Evolutionary conservation across 805 yeast genomes (phyloP), one percentile per base, ranked within the genome.

Genomic region (Saccharomycopsis fodiens): DNA sequence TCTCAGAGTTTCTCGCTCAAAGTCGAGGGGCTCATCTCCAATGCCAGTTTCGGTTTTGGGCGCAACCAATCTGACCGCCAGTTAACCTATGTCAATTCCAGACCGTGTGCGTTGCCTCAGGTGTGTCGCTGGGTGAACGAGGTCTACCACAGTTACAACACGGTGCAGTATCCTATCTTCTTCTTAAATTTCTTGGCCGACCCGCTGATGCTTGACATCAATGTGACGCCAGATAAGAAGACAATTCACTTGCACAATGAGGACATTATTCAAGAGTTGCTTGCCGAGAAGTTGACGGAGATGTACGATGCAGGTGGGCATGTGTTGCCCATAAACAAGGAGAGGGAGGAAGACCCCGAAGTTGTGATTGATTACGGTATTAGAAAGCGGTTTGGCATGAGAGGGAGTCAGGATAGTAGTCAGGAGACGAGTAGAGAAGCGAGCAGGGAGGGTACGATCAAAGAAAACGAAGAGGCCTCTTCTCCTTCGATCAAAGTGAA

Each of bases 151-250:
- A 68, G 70, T 31, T 86, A 73, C 60, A 89, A 88, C 53, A 72
- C 76, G 54, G 67, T 79, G 3, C 96, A 88, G 56, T 72, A 59
- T 43, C 97, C 97, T 0, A 74, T 78, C 8, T 68, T 84, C 41
- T 68, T 87, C 2, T 54, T 86, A 2, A 70, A 93, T 59, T 53
- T 93, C 17, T 55, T 57, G 12, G 58, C 86, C 4, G 70, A 73
- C 35, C 68, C 83, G 0, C 55, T 57, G 21, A 65, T 68, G 32
- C 50, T 82, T n/a, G 98, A 93, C 62, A 70, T 93, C 16, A 93
- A 93, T 61, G 84, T 93, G 1, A 81, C 96, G 0, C 97, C 98
- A 0, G 97, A 93, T 59, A 93, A 93, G 59, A 68, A 91, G 43
- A 74, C 78, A 2, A 69, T 89, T 1, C 58, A 85, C 55, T 58